These are phyloP conservation scores for Rhizopogon vulgaris DNA, from an alignment of 768 basidiomycete genomes.

Conservation along the genomic window DNA sequence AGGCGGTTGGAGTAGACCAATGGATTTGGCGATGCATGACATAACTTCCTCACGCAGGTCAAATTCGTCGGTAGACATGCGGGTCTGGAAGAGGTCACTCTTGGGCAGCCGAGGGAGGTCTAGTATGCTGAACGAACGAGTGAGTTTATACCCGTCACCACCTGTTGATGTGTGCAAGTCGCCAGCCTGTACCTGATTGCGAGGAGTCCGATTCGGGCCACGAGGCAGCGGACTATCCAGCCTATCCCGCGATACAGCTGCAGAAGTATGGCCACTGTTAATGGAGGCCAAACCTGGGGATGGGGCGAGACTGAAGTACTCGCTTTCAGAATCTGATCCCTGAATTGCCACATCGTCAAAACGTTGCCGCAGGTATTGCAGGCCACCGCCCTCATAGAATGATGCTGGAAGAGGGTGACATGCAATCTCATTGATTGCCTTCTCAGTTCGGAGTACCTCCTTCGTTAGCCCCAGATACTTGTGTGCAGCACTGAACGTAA, in stretches of 20 bases:
- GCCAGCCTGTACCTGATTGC: constrained; percentile 66
- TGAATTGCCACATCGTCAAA: constrained; percentile 57
- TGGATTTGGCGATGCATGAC: constrained; percentile 96
- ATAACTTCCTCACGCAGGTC: constrained; percentile 96
- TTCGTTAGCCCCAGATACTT: constrained; percentile 92
- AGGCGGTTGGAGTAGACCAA: constrained; percentile 87
- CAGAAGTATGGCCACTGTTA: constrained; percentile 10
- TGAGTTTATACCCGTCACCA: constrained; percentile 40
- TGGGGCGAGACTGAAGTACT: constrained; percentile 43
- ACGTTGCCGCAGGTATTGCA: constrained; percentile 85
- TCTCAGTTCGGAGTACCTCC: constrained; percentile 94
- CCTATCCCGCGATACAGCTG: constrained; percentile 16
- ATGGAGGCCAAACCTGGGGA: constrained; percentile 8
- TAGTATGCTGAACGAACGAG: constrained; percentile 43
- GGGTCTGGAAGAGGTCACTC: constrained; percentile 16
- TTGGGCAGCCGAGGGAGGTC: constrained; percentile 43
- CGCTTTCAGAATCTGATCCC: constrained; percentile 44
- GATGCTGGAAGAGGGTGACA: constrained; percentile 88
- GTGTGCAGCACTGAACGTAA: constrained; percentile 97
- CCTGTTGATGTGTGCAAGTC: constrained; percentile 61
- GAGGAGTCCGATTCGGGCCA: constrained; percentile 30
- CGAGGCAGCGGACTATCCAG: constrained; percentile 22
- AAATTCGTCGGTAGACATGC: constrained; percentile 59
- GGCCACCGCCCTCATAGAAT: constrained; percentile 90
- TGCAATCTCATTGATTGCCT: constrained; percentile 94